phyloP scores from a whole-genome alignment of 2,329 filamentous ascomycete species.

The Aspergillus uvarum region DNA sequence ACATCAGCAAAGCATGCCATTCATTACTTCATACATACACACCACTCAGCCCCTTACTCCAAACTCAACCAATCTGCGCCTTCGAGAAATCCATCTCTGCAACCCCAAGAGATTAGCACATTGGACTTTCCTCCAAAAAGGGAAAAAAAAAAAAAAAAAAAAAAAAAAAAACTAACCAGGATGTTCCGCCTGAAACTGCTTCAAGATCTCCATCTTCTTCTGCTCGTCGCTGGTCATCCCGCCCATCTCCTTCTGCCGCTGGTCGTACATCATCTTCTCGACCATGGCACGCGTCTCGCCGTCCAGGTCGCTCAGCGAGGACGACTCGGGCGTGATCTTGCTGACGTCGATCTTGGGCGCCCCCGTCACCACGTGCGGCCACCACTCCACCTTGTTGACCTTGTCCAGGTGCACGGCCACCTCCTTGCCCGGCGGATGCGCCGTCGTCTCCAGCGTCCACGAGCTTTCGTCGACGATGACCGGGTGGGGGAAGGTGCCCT shows the following conservation, averaged over 20 bases:
- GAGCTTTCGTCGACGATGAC: constrained; percentile 84
- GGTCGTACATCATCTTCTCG: constrained; percentile 99
- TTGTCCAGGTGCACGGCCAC: constrained; percentile 92
- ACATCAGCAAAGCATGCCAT: background rate
- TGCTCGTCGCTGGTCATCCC: constrained; percentile 89
- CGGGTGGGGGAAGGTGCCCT: constrained; percentile 82
- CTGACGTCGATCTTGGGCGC: constrained; percentile 92
- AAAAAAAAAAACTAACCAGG: constrained; percentile 43
- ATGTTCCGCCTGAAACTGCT: constrained; percentile 84
- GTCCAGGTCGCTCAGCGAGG: constrained; percentile 86
- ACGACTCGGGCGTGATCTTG: constrained; percentile 92
- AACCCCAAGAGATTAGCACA: constrained; percentile 5
- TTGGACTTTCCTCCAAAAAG: no score
- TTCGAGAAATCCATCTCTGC: constrained; percentile 67
- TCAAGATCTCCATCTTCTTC: constrained; percentile 88
- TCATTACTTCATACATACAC: constrained; percentile 26
- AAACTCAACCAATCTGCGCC: constrained; percentile 56
- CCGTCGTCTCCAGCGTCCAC: constrained; percentile 79
- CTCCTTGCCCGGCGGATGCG: constrained; percentile 61
- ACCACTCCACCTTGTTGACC: constrained; percentile 97
- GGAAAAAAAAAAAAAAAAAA: background rate
- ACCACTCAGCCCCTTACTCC: background rate
- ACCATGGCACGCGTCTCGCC: constrained; percentile 96
- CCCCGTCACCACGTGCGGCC: constrained; percentile 82
- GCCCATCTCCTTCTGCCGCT: constrained; percentile 92